Conservation (phyloP, 2,329 filamentous ascomycete species). For the Venturia asperata region DNA sequence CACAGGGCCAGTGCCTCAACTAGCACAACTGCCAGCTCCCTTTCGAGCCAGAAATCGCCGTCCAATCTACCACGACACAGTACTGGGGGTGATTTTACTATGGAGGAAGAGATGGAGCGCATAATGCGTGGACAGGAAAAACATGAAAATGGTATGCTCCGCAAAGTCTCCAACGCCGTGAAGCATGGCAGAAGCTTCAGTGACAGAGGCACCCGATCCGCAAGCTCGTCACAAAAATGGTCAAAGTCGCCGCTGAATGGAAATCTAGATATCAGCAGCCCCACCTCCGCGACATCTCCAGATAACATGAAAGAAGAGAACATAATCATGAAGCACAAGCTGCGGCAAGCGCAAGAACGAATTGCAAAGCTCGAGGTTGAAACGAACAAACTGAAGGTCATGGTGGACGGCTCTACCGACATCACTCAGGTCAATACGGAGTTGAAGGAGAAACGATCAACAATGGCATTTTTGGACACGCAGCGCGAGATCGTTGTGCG, state of each 20-base stretch:
- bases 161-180: constrained; percentile 86
- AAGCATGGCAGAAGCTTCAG: constrained; percentile 88
- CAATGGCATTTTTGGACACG: constrained; percentile 87
- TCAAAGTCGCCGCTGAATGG: constrained; percentile 34
- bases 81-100: constrained; percentile 75
- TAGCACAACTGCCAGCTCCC: constrained; percentile 38
- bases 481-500: constrained; percentile 93
- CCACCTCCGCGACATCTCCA: constrained; percentile 52
- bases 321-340: constrained; percentile 55
- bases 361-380: constrained; percentile 83
- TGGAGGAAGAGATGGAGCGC: constrained; percentile 93
- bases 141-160: constrained; percentile 58
- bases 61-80: constrained; percentile 47
- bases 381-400: constrained; percentile 50
- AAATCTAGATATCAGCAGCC: constrained; percentile 58
- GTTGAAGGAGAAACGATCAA: constrained; percentile 86
- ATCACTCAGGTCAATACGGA: constrained; percentile 78
- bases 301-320: constrained; percentile 39
- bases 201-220: constrained; percentile 40
- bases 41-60: constrained; percentile 25
- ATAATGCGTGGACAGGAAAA: constrained; percentile 71
- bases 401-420: constrained; percentile 51
- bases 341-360: constrained; percentile 73
- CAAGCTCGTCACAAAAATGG: constrained; percentile 26
- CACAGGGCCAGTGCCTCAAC: constrained; percentile 40